Evolutionary conservation across 2,329 filamentous ascomycete species (phyloP), one percentile per base, ranked within the genome.

Genomic region (Talaromyces atroroseus): DNA sequence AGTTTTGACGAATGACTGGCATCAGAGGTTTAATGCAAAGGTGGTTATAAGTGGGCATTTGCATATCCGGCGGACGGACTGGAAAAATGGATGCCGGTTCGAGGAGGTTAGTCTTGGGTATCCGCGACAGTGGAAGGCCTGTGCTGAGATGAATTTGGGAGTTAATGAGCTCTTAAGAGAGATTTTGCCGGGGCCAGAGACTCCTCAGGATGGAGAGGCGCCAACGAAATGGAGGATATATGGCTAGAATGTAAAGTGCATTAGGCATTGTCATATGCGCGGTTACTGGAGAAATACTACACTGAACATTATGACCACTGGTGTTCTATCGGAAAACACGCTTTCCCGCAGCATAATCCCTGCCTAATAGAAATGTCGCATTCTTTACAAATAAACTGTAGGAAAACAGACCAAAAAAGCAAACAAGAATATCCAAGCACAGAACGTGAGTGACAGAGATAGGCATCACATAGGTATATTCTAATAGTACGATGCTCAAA

Each of bases 31-130:
- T 16, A 58, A 58, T 47, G 56, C 56, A n/a, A 58, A 46, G 21
- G 50, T 38, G 10, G 56, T 58, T 8, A 38, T 58, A 14, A 58
- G 56, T 23, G 56, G 56, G 12, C 56, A 58, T 42, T 50, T 58
- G 3, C 56, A 58, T 46, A 58, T 58, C 20, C 50, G 56, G 18
- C 42, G 56, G 32, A 58, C 56, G 4, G 56, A 58, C 54, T 58
- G 56, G 56, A 58, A 40, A 24, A 14, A 50, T 20, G 50, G 50
- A 18, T 58, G 56, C 46, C 56, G 56, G 20, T 58, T 58, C 45
- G 56, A 58, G 29, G 56, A 58, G 14, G 56, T 58, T 32, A 58
- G 56, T 38, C 51, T 58, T 32, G 56, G 56, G 24, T 58, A 58
- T 47, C 56, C 56, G 36, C 45, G 47, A 20, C 56, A 58, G 38